Conservation (phyloP, 108 stramenopile genomes). For the Pseudonitzschia multiseries region DNA sequence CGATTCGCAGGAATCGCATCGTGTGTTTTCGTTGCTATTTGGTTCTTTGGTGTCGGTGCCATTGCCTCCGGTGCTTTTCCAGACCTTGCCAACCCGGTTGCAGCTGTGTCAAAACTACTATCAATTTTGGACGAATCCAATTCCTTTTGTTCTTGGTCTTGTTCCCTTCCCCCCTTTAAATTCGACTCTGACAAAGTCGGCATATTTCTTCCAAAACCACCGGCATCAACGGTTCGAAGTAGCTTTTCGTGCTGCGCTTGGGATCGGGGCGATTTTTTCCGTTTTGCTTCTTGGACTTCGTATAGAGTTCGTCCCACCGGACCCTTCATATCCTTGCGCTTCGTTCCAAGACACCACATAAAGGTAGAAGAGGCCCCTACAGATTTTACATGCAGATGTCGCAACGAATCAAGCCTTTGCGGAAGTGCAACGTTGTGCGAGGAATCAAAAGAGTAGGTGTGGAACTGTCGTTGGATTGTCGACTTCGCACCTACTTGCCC, state of each 20-base stretch:
- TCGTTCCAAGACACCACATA: slow-evolving; percentile 38
- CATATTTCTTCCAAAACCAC: background rate
- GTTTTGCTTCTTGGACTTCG: slow-evolving; percentile 36
- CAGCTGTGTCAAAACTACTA: background rate
- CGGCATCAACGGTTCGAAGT: background rate
- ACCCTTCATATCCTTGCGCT: slow-evolving; percentile 8
- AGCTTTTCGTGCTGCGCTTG: slow-evolving; percentile 5
- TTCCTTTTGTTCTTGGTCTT: background rate
- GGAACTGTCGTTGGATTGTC: slow-evolving; percentile 32
- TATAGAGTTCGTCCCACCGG: slow-evolving; percentile 38
- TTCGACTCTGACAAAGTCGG: background rate
- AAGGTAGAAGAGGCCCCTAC: slow-evolving; percentile 33
- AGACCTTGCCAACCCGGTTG: background rate
- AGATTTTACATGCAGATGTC: slow-evolving; percentile 36
- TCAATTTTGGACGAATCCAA: background rate
- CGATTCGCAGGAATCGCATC: background rate
- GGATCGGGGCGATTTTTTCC: slow-evolving; percentile 16
- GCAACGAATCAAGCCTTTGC: slow-evolving; percentile 52
- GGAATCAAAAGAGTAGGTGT: slow-evolving; percentile 59
- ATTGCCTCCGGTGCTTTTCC: background rate
- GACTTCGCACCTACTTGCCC: slow-evolving; percentile 13
- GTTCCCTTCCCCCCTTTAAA: background rate
- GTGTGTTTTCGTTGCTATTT: background rate
- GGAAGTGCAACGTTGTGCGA: slow-evolving; percentile 70
- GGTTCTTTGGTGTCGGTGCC: background rate